phyloP scores from a whole-genome alignment of 495 filamentous ascomycete species.

The Tuber aestivum region DNA sequence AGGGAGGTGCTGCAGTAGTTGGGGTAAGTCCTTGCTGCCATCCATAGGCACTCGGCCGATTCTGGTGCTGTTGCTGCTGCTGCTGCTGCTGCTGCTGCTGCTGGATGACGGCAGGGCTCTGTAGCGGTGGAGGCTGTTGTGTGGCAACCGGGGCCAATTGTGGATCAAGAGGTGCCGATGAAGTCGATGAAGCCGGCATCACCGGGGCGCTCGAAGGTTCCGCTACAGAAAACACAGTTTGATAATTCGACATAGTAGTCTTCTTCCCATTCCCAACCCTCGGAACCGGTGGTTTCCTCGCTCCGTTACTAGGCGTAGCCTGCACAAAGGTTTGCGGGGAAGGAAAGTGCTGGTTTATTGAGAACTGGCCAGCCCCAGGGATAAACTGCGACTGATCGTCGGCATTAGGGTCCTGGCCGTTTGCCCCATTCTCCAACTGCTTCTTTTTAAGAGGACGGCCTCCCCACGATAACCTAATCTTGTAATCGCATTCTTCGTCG shows the following conservation, averaged over 20 bases:
- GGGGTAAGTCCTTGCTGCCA: conserved; percentile 39
- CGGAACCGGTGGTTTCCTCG: conserved; percentile 39
- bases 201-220: conserved; percentile 36
- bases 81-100: conserved; percentile 17
- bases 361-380: conserved; percentile 47
- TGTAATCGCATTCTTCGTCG: conserved; percentile 78
- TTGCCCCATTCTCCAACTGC: conserved; percentile 40
- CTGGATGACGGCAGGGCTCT: conserved; percentile 31
- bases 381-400: conserved; percentile 46
- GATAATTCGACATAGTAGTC: conserved; percentile 40
- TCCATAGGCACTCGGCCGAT: conserved; percentile 22
- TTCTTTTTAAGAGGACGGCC: conserved; percentile 56
- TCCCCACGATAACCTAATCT: conserved; percentile 78
- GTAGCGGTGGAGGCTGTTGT: conserved; percentile 30
- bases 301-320: conserved; percentile 46
- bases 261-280: conserved; percentile 38
- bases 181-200: conserved; percentile 9
- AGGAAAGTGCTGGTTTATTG: conserved; percentile 46
- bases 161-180: conserved; percentile 26
- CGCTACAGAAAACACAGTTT: conserved; percentile 42
- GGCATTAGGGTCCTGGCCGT: conserved; percentile 42
- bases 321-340: conserved; percentile 45
- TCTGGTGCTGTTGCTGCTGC: too few species aligned
- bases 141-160: conserved; percentile 25
- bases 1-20: conserved; percentile 32